Evolutionary conservation across 139 green algal genomes (phyloP), one percentile per base, ranked within the genome.

Genomic region (Marvania coccoides): DNA sequence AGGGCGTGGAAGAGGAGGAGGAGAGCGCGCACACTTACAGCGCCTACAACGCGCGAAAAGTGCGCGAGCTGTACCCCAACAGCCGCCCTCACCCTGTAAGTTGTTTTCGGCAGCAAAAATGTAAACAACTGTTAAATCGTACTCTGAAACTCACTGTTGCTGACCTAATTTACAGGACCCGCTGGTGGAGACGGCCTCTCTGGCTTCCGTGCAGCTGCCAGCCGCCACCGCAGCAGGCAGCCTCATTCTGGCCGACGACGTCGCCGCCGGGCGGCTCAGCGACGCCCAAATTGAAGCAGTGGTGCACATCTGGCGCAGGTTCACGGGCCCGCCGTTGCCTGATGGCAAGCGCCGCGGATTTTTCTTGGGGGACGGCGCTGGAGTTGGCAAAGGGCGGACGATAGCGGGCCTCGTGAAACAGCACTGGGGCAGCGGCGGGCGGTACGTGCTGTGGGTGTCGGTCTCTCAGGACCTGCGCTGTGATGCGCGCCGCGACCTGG

Each of bases 311-410:
- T 82, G 79, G 58, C 80, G 82, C 81, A 80, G 83, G 37, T 91
- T 88, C 73, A 67, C 63, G 6, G 34, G 57, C 14, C 28, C 26
- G 14, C 48, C 39, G 5, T 60, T 80, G 31, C 39, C 39, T 6
- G 38, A 58, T 4, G 47, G 61, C 19, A n/a, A 59, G 40, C 60
- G 69, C 9, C 67, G 76, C 2, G 89, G 89, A 3, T 95, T 94
- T 74, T 93, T 95, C 48, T 69, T 95, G 10, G 88, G 84, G 26
- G 89, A 95, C 60, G 88, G 89, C 55, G 88, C 89, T 14, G 87
- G 90, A n/a, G 86, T 95, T 51, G 90, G 90, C 58, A 96, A 92
- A 65, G 90, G 87, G 0, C 66, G 89, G 2, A 84, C 88, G 53
- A 90, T 96, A n/a, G 87, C 87, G 0, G 73, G 61, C 0, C 58